Evolutionary conservation across 2,329 filamentous ascomycete genomes (phyloP).

Genomic region (Coniochaeta sp.): DNA sequence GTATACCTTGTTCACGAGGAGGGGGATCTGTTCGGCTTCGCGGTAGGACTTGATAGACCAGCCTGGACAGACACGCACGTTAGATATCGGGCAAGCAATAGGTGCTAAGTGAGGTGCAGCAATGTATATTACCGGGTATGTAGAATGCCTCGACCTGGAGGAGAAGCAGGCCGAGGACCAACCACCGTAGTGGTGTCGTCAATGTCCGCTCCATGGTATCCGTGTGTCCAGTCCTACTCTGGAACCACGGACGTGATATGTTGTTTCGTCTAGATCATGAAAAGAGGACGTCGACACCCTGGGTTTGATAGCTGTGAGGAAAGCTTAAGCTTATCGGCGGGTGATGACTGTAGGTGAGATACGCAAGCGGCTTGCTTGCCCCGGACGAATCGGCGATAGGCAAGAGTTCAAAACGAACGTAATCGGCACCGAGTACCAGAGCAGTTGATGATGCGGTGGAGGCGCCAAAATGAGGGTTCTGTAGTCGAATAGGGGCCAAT

Average conservation of each 20-base stretch:
- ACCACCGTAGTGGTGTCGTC: constrained; percentile 27
- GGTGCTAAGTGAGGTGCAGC: constrained; percentile 4
- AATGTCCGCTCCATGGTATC: not conserved
- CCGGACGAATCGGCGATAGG: constrained; percentile 3
- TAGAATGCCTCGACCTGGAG: constrained; percentile 65
- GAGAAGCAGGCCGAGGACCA: constrained; percentile 38
- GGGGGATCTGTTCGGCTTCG: constrained; percentile 67
- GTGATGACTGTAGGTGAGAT: not conserved
- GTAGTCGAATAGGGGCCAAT: no score
- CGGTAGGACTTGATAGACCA: constrained; percentile 78
- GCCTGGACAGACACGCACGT: constrained; percentile 34
- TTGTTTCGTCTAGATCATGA: not conserved
- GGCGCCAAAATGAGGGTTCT: not conserved
- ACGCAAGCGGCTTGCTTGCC: not conserved
- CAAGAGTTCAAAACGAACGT: constrained; percentile 34
- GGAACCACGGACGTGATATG: not conserved
- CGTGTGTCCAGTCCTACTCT: not conserved
- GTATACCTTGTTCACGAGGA: constrained; percentile 90
- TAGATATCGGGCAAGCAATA: no score
- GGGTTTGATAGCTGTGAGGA: not conserved
- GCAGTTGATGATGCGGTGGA: not conserved
- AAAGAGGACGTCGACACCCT: not conserved
- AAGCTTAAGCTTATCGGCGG: not conserved
- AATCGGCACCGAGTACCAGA: constrained; percentile 46
- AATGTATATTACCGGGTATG: constrained; percentile 61